phyloP scores from a whole-genome alignment of 139 green algal genomes.

The Zygnema cylindricum region DNA sequence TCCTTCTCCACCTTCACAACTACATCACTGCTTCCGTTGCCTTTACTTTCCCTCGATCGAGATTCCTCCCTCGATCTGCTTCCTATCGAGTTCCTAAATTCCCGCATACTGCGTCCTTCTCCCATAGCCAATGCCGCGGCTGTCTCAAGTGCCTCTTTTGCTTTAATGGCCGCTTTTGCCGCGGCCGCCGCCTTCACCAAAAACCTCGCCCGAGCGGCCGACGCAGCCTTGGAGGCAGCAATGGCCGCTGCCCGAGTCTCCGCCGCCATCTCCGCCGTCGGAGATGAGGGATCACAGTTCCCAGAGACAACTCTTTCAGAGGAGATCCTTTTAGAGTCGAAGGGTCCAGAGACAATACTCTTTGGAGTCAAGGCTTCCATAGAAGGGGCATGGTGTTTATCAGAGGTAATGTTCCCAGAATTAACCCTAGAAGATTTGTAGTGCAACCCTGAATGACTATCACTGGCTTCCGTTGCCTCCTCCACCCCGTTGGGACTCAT shows the following conservation, averaged over 20 bases:
- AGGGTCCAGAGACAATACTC: not conserved
- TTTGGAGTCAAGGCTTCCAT: not conserved
- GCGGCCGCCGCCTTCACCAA: not conserved
- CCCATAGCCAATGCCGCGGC: not conserved
- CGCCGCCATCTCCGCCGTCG: not conserved
- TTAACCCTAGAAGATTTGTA: not conserved
- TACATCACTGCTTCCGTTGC: not conserved
- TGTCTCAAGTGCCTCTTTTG: not conserved
- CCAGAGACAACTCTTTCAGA: not conserved
- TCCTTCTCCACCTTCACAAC: not conserved
- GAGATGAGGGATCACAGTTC: not conserved
- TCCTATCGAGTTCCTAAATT: not conserved
- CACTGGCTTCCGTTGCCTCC: not conserved
- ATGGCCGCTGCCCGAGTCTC: not conserved
- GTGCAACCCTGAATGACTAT: not conserved
- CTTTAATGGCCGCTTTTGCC: not conserved
- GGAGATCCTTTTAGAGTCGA: too few species aligned
- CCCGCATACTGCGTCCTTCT: not conserved
- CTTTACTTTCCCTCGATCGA: not conserved
- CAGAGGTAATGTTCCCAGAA: not conserved
- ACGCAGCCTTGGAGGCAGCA: not conserved
- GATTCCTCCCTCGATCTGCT: too few species aligned
- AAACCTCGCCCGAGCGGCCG: not conserved
- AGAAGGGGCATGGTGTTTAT: not conserved
- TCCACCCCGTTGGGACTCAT: not conserved